Evolutionary conservation across 2,329 filamentous ascomycete genomes (phyloP), one percentile per base, ranked within the genome.

Genomic region (Aspergillus ochraceoroseus): DNA sequence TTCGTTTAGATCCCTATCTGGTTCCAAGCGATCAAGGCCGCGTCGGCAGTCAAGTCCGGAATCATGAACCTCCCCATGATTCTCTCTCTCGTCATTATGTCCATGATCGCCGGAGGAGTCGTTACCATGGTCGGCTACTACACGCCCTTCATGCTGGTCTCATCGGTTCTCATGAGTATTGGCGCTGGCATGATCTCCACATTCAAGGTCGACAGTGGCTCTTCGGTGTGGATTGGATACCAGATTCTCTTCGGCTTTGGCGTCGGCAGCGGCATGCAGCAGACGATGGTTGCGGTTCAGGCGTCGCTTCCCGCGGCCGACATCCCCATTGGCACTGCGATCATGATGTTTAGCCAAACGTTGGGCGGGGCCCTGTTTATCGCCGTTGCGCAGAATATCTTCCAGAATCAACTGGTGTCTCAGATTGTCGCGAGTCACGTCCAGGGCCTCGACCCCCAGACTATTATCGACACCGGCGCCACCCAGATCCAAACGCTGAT

Each of bases 1-100:
- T n/a, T n/a, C n/a, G n/a, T n/a, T 9, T 22, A 62, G 58, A 58
- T 74, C 2, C 72, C 72, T 0, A 61, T 67, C 28, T 68, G 64
- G 63, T 68, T 67, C 49, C 65, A 68, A 34, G 60, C 63, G 8
- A 58, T 68, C 52, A 66, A 66, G 36, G 53, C 51, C 23, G 58
- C 52, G 3, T 51, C 52, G 1, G 57, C 64, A 5, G 55, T 59
- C 22, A 59, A 57, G 28, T 66, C 64, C 0, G 65, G 64, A 8
- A 59, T 68, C 35, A 64, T 64, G 59, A 61, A 57, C 20, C 49
- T 67, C 2, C 63, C 65, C 3, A 54, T 59, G 43, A 52, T 65
- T 28, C 51, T 66, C 7, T 38, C 44, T 5, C 52, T 59, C 7
- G 58, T 65, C 11, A 22, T 66, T 11, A 39, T 51, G 23, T 57